phyloP scores from a whole-genome alignment of 2,329 filamentous ascomycete genomes.

The Fusarium zealandicum region DNA sequence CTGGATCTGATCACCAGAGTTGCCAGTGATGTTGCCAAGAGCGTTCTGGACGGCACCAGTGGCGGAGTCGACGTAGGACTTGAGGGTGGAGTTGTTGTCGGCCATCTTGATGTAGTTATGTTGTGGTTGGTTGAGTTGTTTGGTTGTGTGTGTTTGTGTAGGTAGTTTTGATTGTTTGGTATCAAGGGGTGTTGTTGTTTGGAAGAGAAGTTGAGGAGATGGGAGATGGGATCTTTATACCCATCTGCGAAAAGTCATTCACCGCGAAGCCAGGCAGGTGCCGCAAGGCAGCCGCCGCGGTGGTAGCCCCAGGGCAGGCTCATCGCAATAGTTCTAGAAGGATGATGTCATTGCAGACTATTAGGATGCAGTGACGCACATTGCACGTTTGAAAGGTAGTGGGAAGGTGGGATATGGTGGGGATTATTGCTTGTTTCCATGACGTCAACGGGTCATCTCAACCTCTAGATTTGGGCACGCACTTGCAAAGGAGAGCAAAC shows the following conservation, averaged over 20 bases:
- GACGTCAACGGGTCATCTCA: constrained; percentile 23
- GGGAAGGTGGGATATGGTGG: constrained; percentile 5
- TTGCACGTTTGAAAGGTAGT: no score
- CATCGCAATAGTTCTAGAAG: constrained; percentile 1
- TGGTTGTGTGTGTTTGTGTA: constrained; percentile 7
- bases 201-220: constrained; percentile 33
- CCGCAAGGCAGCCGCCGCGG: constrained; percentile 8
- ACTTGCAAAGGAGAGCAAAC: constrained; percentile 2
- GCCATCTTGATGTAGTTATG: constrained; percentile 37
- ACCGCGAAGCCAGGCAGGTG: constrained; percentile 18
- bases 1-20: constrained; percentile 69
- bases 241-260: constrained; percentile 6
- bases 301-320: neutral
- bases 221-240: constrained; percentile 38
- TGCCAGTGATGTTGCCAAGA: constrained; percentile 77
- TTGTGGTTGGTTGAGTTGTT: constrained; percentile 13
- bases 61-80: constrained; percentile 78
- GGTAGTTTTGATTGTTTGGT: constrained; percentile 5
- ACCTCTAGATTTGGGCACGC: neutral
- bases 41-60: constrained; percentile 75
- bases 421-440: constrained; percentile 1
- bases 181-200: constrained; percentile 7
- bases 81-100: constrained; percentile 66
- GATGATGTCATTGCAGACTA: constrained; percentile 37
- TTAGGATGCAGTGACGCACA: constrained; percentile 23